Evolutionary conservation across 2,329 filamentous ascomycete genomes (phyloP).

Genomic region (Cercospora zeae-maydis): DNA sequence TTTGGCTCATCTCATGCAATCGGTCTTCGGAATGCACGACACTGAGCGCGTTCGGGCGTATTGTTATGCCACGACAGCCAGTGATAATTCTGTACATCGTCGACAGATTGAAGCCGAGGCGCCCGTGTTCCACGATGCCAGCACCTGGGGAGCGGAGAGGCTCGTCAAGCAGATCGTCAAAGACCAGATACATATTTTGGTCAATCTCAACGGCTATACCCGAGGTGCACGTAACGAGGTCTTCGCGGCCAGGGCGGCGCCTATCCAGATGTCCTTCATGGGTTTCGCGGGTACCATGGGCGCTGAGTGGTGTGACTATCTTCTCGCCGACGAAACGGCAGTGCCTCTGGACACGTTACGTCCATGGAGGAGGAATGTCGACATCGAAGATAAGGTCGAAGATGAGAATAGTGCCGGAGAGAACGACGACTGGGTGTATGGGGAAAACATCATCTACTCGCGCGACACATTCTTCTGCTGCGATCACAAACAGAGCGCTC

Average conservation of each 20-base stretch:
- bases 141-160: slow-evolving; percentile 77
- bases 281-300: slow-evolving; percentile 94
- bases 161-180: slow-evolving; percentile 80
- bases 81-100: slow-evolving; percentile 83
- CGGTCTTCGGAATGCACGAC: slow-evolving; percentile 90
- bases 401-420: slow-evolving; percentile 62
- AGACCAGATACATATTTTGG: slow-evolving; percentile 87
- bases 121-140: slow-evolving; percentile 85
- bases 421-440: slow-evolving; percentile 81
- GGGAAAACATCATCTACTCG: slow-evolving; percentile 93
- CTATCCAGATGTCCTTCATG: slow-evolving; percentile 99
- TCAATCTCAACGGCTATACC: slow-evolving; percentile 98
- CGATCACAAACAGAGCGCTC: slow-evolving; percentile 87
- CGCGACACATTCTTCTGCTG: slow-evolving; percentile 97
- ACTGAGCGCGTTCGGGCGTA: slow-evolving; percentile 71
- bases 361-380: slow-evolving; percentile 71
- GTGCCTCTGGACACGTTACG: slow-evolving; percentile 78
- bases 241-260: slow-evolving; percentile 88
- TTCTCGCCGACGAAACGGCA: slow-evolving; percentile 83
- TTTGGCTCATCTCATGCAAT: slow-evolving; percentile 95
- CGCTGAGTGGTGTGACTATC: slow-evolving; percentile 97
- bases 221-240: slow-evolving; percentile 95
- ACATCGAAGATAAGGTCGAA: slow-evolving; percentile 63
- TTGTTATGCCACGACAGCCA: slow-evolving; percentile 92
- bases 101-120: slow-evolving; percentile 91